Conservation (phyloP, 345 rosid species). For the Eucalyptus sideroxylon region DNA sequence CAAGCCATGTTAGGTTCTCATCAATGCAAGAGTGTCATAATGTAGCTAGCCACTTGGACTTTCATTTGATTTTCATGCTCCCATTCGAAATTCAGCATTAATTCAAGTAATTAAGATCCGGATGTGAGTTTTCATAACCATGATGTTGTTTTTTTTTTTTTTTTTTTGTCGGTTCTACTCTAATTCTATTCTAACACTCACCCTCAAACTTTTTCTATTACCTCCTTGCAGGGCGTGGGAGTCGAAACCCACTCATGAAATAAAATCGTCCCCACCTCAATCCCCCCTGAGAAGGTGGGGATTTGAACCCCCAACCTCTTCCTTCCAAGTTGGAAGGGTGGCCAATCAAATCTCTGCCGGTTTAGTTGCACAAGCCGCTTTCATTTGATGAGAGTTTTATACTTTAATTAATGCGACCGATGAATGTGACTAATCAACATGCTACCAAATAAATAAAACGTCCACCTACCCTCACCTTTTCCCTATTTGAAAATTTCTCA, state of each 20-base stretch:
- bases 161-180: no score
- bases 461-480: neutral
- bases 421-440: neutral
- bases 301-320: no score
- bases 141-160: neutral
- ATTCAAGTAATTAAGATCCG: neutral
- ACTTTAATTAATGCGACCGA: neutral
- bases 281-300: no score
- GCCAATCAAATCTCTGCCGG: neutral
- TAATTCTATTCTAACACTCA: no score
- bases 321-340: no score
- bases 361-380: neutral
- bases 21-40: neutral
- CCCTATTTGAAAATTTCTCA: neutral
- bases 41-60: neutral
- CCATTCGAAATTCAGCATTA: neutral
- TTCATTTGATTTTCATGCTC: neutral
- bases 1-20: neutral
- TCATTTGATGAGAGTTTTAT: neutral
- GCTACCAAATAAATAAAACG: neutral
- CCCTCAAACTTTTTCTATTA: no score
- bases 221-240: no score
- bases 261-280: no score
- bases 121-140: neutral
- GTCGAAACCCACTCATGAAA: no score